A percentile compares a stretch with the other conserved stretches of the same genome.
These are phyloP conservation scores for Clathrospora elynae DNA, from an alignment of 2,329 filamentous ascomycete species.

Conservation along the genomic window DNA sequence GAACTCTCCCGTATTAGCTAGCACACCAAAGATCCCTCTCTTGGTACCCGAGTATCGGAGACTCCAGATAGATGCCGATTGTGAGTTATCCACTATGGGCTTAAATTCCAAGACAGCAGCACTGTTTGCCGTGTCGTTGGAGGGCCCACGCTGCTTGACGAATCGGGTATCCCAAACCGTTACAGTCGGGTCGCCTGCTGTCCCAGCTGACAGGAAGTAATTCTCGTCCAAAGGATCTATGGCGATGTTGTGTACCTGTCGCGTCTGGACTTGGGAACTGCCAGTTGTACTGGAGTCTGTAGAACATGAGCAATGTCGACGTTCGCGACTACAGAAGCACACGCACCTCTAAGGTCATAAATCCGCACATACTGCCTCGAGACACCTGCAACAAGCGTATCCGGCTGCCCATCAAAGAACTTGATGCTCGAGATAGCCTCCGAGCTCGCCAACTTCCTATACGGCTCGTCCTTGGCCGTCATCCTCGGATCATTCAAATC, in stretches of 20 bases:
- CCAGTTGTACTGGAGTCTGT: constrained; percentile 51
- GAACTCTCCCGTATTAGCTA: constrained; percentile 64
- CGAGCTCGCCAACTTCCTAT: constrained; percentile 62
- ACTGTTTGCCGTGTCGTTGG: constrained; percentile 59
- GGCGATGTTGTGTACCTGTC: constrained; percentile 69
- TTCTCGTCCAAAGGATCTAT: constrained; percentile 82
- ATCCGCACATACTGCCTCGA: constrained; percentile 75
- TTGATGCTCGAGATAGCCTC: constrained; percentile 82
- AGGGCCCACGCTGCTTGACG: constrained; percentile 37
- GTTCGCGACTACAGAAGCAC: constrained; percentile 24
- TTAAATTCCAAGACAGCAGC: constrained; percentile 63
- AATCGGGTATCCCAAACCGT: constrained; percentile 78
- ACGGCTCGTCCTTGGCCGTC: constrained; percentile 58
- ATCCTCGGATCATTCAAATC: constrained; percentile 67
- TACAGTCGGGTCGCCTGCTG: constrained; percentile 73
- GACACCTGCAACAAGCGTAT: constrained; percentile 75
- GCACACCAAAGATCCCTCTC: constrained; percentile 62
- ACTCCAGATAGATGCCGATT: constrained; percentile 64
- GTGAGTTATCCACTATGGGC: constrained; percentile 57
- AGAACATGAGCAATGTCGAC: constrained; percentile 17
- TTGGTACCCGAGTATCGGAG: constrained; percentile 64
- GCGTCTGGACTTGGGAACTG: constrained; percentile 58
- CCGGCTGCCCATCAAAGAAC: constrained; percentile 78
- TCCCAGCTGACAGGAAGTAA: constrained; percentile 78
- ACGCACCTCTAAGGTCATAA: constrained; percentile 75